A percentile compares a stretch with the other conserved stretches of the same genome.
Evolutionary conservation across 192 early-diverging fungal genomes (phyloP).

Genomic region (Rhizoclosmatium sp.): DNA sequence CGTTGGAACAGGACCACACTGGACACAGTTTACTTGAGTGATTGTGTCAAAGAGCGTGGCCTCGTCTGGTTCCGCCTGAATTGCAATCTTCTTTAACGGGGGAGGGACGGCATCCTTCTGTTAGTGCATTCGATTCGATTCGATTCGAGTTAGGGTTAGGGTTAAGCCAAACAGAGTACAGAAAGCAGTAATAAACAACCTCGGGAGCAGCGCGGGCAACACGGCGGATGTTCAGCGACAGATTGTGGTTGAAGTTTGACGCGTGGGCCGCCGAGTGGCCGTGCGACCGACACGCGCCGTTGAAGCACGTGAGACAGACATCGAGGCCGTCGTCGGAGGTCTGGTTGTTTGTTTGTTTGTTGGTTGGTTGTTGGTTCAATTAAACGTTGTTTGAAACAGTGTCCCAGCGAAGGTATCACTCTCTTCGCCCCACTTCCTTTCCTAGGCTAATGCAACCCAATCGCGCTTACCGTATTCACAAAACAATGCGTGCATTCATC

Average conservation of each 20-base stretch:
- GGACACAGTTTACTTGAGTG: constrained; percentile 82
- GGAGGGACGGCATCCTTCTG: constrained; percentile 64
- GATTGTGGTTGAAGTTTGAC: constrained; percentile 74
- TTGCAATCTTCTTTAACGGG: constrained; percentile 95
- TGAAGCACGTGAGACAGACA: constrained; percentile 95
- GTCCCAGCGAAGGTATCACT: neutral
- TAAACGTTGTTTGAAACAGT: neutral
- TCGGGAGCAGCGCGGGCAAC: constrained; percentile 25
- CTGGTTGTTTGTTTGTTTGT: constrained; percentile 43
- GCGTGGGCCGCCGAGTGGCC: constrained; percentile 82
- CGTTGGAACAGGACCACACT: constrained; percentile 70
- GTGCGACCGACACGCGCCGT: constrained; percentile 82
- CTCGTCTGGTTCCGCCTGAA: constrained; percentile 74
- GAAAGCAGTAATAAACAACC: constrained; percentile 29
- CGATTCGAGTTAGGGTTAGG: neutral
- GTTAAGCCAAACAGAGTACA: neutral
- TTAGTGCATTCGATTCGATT: neutral
- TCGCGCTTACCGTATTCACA: constrained; percentile 67
- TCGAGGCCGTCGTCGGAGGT: constrained; percentile 81
- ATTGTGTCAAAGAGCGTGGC: constrained; percentile 77
- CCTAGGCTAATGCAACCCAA: neutral
- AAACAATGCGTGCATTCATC: constrained; percentile 97
- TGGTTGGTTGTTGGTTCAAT: too few relatives aligned
- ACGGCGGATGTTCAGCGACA: constrained; percentile 87
- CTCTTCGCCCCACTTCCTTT: neutral